Base-by-base conservation (phyloP, 768 basidiomycete genomes). In the Tulasnella calospora region DNA sequence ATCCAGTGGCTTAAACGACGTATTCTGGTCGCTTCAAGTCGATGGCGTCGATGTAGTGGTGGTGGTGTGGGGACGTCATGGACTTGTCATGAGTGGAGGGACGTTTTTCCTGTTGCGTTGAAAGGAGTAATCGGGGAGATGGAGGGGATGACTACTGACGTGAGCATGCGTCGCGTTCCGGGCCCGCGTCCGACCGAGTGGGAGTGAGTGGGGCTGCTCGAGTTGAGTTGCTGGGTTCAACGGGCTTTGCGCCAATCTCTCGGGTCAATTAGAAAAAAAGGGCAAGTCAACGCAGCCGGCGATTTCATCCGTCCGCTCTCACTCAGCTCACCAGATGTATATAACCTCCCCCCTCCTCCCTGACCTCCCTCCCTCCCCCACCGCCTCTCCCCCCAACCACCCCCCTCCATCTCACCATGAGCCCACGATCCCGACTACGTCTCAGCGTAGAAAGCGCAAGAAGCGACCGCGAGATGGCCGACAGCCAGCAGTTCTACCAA, bases 401-500 rank as follows among this genome's bases (percentile, higher is more conserved):
- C 44, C 51, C 46, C 75, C 30, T 27, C 61, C 55, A 57, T 27
- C 30, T 12, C 15, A 35, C 51, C 55, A 40, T 40, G 38, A 76
- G 47, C 30, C 57, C 75, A 55, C 75, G 46, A 76, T 47, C 74
- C 12, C 75, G 75, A 61, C 47, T 76, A 30, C 47, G 75, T 57
- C 47, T 76, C 75, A 61, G 55, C 55, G 33, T 41, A 67, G 61
- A 67, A 30, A 67, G 61, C 61, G 7, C 61, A 3, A 35, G 61
- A 35, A 67, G 61, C 47, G 75, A 76, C 47, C 75, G 75, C 33
- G 46, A 61, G 21, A 36, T 57, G 9, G 51, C 55, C 27, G 75
- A 76, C 55, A 55, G 46, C 75, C 57, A 51, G 38, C 35, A 76
- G 44, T 47, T 55, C 44, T 61, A 61, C 51, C 51, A 69, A 17